These are phyloP conservation scores for Nitzschia sp. DNA, from an alignment of 108 stramenopile genomes.

Conservation along the genomic window DNA sequence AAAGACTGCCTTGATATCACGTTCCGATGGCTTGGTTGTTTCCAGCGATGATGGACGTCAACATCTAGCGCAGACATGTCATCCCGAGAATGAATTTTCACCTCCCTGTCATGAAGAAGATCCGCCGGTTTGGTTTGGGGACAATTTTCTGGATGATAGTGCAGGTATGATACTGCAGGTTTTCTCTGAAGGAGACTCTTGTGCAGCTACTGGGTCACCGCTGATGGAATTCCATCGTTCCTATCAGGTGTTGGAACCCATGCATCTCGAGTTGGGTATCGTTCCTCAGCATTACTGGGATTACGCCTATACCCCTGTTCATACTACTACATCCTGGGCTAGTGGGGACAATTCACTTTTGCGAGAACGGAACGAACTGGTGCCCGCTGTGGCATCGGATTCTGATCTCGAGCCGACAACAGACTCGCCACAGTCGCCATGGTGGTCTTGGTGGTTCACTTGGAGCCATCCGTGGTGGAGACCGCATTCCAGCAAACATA, in stretches of 20 bases:
- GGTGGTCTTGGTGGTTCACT: constrained; percentile 55
- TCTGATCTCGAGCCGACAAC: background rate
- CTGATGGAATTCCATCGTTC: background rate
- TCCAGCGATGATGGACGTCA: too few species aligned
- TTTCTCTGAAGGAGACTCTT: too few species aligned
- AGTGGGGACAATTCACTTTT: too few species aligned
- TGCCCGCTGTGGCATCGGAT: background rate
- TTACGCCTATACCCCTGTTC: constrained; percentile 50
- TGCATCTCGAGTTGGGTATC: constrained; percentile 41
- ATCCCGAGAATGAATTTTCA: too few species aligned
- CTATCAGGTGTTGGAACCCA: constrained; percentile 42
- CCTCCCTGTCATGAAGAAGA: too few species aligned
- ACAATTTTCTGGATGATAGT: too few species aligned
- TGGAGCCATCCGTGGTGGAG: constrained; percentile 26
- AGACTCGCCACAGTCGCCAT: background rate
- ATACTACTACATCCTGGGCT: background rate
- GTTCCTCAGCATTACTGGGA: constrained; percentile 37
- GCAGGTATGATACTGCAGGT: too few species aligned
- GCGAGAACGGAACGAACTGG: background rate
- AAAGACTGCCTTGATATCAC: too few species aligned
- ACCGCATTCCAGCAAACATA: constrained; percentile 10
- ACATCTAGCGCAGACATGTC: too few species aligned
- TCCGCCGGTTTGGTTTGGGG: too few species aligned
- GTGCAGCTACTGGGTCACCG: too few species aligned
- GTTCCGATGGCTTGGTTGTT: too few species aligned